These are phyloP conservation scores for Byssoonygena ceratinophila DNA, from an alignment of 2,329 filamentous ascomycete genomes.

Conservation along the genomic window DNA sequence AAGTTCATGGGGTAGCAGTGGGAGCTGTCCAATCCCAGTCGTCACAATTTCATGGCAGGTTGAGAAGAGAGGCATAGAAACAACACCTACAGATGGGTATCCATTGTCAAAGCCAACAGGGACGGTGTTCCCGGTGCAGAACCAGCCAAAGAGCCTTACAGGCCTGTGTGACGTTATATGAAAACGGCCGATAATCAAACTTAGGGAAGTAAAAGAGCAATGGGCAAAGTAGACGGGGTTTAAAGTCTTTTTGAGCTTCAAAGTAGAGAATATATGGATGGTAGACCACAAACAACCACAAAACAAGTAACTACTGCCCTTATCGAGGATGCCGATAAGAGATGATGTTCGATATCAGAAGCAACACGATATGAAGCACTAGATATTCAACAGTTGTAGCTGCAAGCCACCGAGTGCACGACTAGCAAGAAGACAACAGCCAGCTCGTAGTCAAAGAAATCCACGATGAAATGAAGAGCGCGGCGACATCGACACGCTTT, in stretches of 20 bases:
- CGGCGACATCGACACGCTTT: background rate
- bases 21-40: background rate
- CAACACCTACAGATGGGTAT: constrained; percentile 7
- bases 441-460: background rate
- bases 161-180: background rate
- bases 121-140: background rate
- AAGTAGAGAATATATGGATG: background rate
- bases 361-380: background rate
- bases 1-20: background rate
- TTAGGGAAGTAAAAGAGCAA: background rate
- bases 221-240: background rate
- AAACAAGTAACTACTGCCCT: background rate
- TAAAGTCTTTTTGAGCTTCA: background rate
- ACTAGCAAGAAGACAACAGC: background rate
- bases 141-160: background rate
- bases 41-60: background rate
- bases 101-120: background rate
- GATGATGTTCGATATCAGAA: background rate
- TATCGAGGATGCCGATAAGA: background rate
- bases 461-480: background rate
- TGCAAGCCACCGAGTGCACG: background rate
- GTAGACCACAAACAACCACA: background rate
- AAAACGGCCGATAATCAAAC: background rate
- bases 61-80: background rate
- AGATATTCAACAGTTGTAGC: background rate